Conservation (phyloP, 352 stramenopile species). For the Phytopythium helicoides region DNA sequence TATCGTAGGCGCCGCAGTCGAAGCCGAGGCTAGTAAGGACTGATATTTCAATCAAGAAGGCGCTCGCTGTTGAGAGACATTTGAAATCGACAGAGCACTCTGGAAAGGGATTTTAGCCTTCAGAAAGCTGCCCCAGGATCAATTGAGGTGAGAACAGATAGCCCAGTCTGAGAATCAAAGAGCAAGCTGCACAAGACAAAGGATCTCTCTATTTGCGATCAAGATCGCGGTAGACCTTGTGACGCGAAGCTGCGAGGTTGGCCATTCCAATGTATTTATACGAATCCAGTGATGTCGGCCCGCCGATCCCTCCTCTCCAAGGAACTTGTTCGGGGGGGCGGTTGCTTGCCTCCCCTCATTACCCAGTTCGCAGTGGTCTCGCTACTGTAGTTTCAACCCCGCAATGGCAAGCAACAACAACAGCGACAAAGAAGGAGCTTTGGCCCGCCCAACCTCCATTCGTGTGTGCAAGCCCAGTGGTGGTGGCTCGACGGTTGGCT, state of each 20-base stretch:
- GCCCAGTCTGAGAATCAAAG: no score
- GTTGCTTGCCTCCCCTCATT: not conserved
- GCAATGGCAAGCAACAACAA: slow-evolving; percentile 46
- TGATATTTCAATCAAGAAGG: no score
- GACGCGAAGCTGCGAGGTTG: no score
- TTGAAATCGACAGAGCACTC: no score
- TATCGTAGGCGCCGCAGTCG: not conserved
- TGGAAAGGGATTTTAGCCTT: no score
- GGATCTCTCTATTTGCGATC: no score
- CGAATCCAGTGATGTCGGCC: not conserved
- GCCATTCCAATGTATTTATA: slow-evolving; percentile 7
- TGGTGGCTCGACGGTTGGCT: slow-evolving; percentile 41
- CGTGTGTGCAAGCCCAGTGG: slow-evolving; percentile 45
- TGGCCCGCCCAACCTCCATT: slow-evolving; percentile 38
- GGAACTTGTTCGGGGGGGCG: not conserved
- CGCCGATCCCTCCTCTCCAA: not conserved
- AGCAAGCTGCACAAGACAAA: no score
- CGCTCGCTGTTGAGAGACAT: not conserved
- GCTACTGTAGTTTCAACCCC: not conserved
- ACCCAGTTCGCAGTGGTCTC: not conserved
- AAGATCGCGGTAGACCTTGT: no score
- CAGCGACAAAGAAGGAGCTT: slow-evolving; percentile 10
- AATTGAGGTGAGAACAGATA: no score
- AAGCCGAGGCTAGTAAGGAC: no score
- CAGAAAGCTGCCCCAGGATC: no score